These are phyloP conservation scores for Calonectria multiphialidica DNA, from an alignment of 2,329 filamentous ascomycete species.

Conservation along the genomic window DNA sequence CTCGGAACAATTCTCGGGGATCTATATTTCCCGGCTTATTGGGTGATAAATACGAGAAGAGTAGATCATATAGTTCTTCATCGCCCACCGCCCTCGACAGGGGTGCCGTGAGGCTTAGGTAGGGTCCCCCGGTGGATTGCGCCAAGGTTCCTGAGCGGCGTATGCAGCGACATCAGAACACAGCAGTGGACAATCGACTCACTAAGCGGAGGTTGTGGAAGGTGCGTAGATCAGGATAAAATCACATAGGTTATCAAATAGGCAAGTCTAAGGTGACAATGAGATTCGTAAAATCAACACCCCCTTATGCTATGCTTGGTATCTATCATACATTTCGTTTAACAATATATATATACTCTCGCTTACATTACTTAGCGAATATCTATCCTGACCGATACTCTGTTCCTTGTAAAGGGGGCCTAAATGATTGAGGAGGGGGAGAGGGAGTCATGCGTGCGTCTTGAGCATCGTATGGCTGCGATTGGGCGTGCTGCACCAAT, in stretches of 20 bases:
- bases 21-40: neutral
- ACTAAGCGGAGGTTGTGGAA: neutral
- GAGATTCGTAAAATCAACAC: no score
- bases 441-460: neutral
- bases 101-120: neutral
- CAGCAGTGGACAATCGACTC: no score
- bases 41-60: neutral
- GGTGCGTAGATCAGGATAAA: neutral
- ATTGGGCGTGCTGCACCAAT: neutral
- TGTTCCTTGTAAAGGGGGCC: neutral
- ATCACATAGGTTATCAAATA: neutral
- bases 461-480: neutral
- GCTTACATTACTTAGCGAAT: no score
- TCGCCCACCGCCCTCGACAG: neutral
- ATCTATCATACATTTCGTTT: neutral
- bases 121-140: no score
- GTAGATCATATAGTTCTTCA: neutral
- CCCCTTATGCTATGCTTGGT: neutral
- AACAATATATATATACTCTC: neutral
- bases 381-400: slow-evolving; percentile 2
- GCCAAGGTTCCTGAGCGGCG: neutral
- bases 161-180: neutral
- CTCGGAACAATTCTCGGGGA: neutral
- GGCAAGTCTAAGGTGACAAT: no score
- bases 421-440: neutral